These are phyloP conservation scores for Mucor saturninus DNA, from an alignment of 371 early-diverging fungal species.

Conservation along the genomic window DNA sequence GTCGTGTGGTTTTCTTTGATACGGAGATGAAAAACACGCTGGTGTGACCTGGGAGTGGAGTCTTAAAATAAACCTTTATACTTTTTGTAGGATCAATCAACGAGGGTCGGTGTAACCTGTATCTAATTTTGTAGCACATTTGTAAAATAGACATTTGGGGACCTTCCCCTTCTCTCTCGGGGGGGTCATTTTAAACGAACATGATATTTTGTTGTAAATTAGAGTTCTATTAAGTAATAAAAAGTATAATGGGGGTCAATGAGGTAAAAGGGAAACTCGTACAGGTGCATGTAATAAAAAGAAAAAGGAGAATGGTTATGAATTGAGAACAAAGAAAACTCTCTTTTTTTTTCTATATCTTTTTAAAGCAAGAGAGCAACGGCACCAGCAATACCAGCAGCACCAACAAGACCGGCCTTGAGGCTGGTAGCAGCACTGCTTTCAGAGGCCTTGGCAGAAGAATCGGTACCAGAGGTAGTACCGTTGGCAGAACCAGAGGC, in stretches of 20 bases:
- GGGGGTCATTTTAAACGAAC: no score
- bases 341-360: no score
- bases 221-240: constrained; percentile 4
- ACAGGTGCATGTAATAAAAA: neutral
- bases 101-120: no score
- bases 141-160: no score
- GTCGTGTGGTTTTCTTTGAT: no score
- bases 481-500: constrained; percentile 4
- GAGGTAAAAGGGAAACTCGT: neutral
- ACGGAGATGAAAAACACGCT: no score
- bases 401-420: constrained; percentile 30
- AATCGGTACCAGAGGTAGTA: constrained; percentile 11
- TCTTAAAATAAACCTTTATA: no score
- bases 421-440: constrained; percentile 7
- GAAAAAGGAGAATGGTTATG: neutral
- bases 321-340: constrained; percentile 1
- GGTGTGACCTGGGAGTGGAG: no score
- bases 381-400: constrained; percentile 25
- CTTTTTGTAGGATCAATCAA: no score
- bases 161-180: no score
- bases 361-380: constrained; percentile 27
- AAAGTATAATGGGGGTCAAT: neutral
- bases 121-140: no score
- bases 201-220: neutral
- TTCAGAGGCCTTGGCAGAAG: constrained; percentile 1